phyloP scores from a whole-genome alignment of 768 basidiomycete genomes.

The Podaxis sp. region DNA sequence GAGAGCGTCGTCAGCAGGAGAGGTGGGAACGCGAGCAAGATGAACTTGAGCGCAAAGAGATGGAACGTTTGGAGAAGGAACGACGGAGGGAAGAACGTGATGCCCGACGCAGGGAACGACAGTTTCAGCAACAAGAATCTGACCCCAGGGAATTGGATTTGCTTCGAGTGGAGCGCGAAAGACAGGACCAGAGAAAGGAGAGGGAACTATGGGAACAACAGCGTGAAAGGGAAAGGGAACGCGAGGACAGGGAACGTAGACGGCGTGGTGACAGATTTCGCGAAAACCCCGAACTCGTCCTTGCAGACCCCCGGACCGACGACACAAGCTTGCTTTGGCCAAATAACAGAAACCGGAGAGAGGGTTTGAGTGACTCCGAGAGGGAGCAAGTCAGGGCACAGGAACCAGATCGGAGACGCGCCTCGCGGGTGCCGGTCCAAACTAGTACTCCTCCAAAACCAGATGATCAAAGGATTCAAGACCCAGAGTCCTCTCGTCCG shows the following conservation, averaged over 20 bases:
- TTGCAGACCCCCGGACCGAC: not conserved
- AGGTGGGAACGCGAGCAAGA: slow-evolving; percentile 11
- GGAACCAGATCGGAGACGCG: not conserved
- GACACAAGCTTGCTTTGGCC: not conserved
- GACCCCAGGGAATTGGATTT: slow-evolving; percentile 2
- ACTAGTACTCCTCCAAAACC: not conserved
- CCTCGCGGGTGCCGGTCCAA: not conserved
- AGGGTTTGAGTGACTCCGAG: slow-evolving; percentile 9
- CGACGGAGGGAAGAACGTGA: slow-evolving; percentile 13
- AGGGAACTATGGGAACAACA: slow-evolving; percentile 6
- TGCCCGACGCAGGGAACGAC: slow-evolving; percentile 11
- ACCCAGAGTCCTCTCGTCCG: not conserved
- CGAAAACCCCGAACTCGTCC: not conserved
- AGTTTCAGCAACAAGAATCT: slow-evolving; percentile 7
- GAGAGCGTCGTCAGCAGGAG: slow-evolving; percentile 13
- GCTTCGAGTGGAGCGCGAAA: slow-evolving; percentile 12
- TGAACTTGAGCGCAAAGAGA: slow-evolving; percentile 13
- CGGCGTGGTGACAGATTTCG: slow-evolving; percentile 1
- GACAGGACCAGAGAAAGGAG: slow-evolving; percentile 9
- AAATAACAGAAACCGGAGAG: not conserved
- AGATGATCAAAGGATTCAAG: not conserved
- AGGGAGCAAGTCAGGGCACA: not conserved
- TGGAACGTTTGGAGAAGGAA: slow-evolving; percentile 14
- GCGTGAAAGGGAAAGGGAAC: slow-evolving; percentile 11
- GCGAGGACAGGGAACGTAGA: slow-evolving; percentile 11